A percentile compares a stretch with the other conserved stretches of the same genome.
phyloP scores from a whole-genome alignment of 2,329 filamentous ascomycete genomes.

The Pseudogymnoascus sp. region DNA sequence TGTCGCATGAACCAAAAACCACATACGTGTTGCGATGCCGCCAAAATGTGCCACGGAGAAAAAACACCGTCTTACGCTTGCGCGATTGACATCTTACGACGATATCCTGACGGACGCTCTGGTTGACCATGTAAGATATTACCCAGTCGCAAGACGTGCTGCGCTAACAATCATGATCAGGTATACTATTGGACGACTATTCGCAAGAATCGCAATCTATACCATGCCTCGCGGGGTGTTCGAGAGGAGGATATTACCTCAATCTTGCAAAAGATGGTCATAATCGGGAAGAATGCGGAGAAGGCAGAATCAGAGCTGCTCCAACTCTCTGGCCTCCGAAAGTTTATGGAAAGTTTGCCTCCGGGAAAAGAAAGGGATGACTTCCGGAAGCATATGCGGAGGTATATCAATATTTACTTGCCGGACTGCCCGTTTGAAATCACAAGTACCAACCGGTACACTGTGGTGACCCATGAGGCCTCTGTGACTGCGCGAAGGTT shows the following conservation, averaged over 20 bases:
- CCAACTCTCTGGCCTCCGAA: conserved; percentile 62
- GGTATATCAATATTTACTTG: conserved; percentile 87
- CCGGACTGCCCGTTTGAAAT: conserved; percentile 95
- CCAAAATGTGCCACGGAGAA: conserved; percentile 40
- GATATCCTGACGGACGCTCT: conserved; percentile 92
- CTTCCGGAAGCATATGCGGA: conserved; percentile 75
- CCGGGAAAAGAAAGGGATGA: conserved; percentile 76
- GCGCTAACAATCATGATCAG: conserved; percentile 37
- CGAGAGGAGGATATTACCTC: conserved; percentile 53
- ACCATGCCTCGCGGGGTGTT: conserved; percentile 74
- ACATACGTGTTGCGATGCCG: conserved; percentile 29
- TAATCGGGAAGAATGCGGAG: conserved; percentile 64
- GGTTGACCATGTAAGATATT: conserved; percentile 76
- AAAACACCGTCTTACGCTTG: conserved; percentile 71
- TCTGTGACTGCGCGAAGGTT: conserved; percentile 71
- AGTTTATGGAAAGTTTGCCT: conserved; percentile 59
- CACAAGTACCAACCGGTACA: conserved; percentile 88
- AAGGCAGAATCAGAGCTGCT: conserved; percentile 67
- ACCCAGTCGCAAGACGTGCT: neutral
- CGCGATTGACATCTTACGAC: conserved; percentile 86
- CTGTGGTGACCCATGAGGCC: conserved; percentile 82
- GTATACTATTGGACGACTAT: conserved; percentile 95
- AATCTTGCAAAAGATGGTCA: conserved; percentile 56
- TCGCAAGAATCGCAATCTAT: conserved; percentile 85
- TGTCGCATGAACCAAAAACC: conserved; percentile 16